A percentile compares a stretch with the other conserved stretches of the same genome.
These are phyloP conservation scores for Incumbomyces lentus DNA, from an alignment of 2,329 filamentous ascomycete genomes.

Conservation along the genomic window DNA sequence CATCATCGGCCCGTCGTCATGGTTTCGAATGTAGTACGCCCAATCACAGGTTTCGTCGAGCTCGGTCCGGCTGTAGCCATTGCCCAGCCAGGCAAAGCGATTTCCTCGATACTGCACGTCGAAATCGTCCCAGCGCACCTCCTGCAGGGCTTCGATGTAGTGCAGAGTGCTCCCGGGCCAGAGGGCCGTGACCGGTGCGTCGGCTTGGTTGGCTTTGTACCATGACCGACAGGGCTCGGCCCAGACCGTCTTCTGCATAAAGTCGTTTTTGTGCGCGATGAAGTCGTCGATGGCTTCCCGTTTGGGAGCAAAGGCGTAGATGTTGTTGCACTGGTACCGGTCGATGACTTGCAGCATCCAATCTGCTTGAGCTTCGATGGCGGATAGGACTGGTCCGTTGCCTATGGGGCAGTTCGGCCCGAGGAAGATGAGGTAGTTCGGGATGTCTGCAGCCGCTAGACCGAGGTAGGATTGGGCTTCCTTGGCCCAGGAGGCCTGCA, in stretches of 20 bases:
- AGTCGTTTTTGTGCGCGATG: constrained; percentile 8
- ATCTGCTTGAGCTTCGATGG: constrained; percentile 19
- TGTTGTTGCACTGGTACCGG: constrained; percentile 7
- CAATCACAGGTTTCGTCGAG: constrained; percentile 31
- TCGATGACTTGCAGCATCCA: constrained; percentile 23
- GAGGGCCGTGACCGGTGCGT: constrained; percentile 15
- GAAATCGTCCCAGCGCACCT: constrained; percentile 32
- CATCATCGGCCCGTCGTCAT: constrained; percentile 5
- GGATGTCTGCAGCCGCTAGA: constrained; percentile 24
- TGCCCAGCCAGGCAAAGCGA: constrained; percentile 33
- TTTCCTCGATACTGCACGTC: constrained; percentile 29
- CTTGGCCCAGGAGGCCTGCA: constrained; percentile 21
- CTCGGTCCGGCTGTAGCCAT: constrained; percentile 34
- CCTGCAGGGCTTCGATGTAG: constrained; percentile 26
- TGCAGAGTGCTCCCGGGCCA: constrained; percentile 24
- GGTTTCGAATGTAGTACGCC: constrained; percentile 26
- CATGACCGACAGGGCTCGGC: constrained; percentile 11
- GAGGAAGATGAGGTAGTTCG: constrained; percentile 26
- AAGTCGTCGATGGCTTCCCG: constrained; percentile 14
- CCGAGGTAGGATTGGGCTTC: constrained; percentile 27
- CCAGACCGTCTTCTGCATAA: constrained; percentile 12
- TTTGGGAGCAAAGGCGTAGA: constrained; percentile 10
- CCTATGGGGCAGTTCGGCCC: constrained; percentile 26
- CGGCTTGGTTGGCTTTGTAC: constrained; percentile 14
- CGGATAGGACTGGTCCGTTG: constrained; percentile 20